These are phyloP conservation scores for Alnus rubra DNA, from an alignment of 306 rosid species.

Conservation along the genomic window DNA sequence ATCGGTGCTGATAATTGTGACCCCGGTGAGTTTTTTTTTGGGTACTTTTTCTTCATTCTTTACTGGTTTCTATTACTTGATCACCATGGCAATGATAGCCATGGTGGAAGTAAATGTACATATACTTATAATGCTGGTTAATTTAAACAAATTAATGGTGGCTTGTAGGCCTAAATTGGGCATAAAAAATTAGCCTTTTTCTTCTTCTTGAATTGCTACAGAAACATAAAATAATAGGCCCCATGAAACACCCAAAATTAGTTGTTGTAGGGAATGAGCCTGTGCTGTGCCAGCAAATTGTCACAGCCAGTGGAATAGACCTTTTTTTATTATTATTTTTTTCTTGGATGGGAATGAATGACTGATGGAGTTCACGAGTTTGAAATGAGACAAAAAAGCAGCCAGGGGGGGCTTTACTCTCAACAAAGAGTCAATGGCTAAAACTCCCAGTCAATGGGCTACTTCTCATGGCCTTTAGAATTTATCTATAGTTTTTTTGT, in stretches of 20 bases:
- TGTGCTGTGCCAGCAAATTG: not conserved
- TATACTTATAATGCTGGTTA: no score
- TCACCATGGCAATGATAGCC: not conserved
- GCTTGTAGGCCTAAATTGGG: no score
- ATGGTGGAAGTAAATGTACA: not conserved
- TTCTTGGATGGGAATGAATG: not conserved
- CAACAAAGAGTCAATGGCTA: not conserved
- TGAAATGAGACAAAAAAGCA: not conserved
- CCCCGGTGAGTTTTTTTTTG: not conserved
- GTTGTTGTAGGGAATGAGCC: not conserved
- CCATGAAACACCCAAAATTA: not conserved
- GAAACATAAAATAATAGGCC: no score
- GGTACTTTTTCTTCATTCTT: not conserved
- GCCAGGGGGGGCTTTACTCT: not conserved
- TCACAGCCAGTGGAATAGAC: not conserved
- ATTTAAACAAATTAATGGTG: no score
- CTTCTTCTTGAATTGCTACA: no score
- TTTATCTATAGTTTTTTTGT: not conserved
- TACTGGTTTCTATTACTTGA: not conserved
- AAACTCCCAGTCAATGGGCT: not conserved
- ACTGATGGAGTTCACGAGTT: not conserved
- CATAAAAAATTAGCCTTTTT: no score
- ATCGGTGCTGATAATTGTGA: conserved; percentile 28
- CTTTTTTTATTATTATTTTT: no score
- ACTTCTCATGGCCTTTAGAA: not conserved